Base-by-base conservation (phyloP, 1,284 basidiomycete species). In the Lentinula novae-zelandiae region DNA sequence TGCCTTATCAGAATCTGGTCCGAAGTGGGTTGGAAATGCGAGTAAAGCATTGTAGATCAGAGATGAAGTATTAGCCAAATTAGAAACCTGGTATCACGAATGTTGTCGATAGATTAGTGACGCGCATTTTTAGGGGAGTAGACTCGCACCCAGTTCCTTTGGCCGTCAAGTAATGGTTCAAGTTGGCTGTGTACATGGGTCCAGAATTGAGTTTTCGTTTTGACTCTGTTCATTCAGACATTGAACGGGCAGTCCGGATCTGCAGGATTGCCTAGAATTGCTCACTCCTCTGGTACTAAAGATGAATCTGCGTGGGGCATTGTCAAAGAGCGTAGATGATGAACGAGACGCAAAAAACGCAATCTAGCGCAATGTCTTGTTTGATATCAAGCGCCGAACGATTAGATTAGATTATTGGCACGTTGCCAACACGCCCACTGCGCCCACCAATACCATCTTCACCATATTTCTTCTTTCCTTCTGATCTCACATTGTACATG, bases 261-360 rank as follows among this genome's bases (percentile, higher is more conserved):
- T n/a, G 57, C 6, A 60, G 2, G 8, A 33, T 12, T 10, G 15
- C 15, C 36, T 60, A 55, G 12, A 31, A 17, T 22, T 17, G 53
- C 67, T 46, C 60, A 78, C 68, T 79, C 80, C 17, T 77, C 67
- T 5, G 93, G 93, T 6, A 95, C 79, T 20, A 86, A 73, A 4
- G 89, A 86, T 13, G 87, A 81, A 70, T 95, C 93, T 59, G 93
- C 92, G 77, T 96, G 93, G 33, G 88, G 87, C 93, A 95, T 95
- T 54, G 27, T 69, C 17, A 55, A 61, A 42, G 58, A 49, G 52
- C 44, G 52, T 49, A 42, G 12, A 36, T n/a, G 42, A 44, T 44
- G 42, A 17, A 27, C 27, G 27, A 27, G 27, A 4, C 3, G 27
- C 2, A 27, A 27, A 27, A 27, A 27, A 27, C 27, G 27, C 27